Evolutionary conservation across 2,329 filamentous ascomycete genomes (phyloP).

Genomic region (Drechslerella dactyloides): DNA sequence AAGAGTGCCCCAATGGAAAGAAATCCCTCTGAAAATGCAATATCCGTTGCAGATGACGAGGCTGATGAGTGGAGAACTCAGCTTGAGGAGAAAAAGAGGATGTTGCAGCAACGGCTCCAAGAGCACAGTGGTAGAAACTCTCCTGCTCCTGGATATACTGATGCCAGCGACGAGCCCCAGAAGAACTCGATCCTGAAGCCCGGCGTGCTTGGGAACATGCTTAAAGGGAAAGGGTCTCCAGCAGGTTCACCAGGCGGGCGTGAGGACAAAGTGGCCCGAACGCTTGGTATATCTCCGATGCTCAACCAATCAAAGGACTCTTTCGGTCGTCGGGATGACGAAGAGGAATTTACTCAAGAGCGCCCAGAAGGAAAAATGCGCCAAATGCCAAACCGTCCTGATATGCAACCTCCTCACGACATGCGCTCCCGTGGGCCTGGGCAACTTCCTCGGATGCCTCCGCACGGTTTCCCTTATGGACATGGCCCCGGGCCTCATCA

Average conservation of each 20-base stretch:
- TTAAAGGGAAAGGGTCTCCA: slow-evolving; percentile 37
- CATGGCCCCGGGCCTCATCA: slow-evolving; percentile 24
- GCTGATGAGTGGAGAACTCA: slow-evolving; percentile 43
- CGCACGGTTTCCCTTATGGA: slow-evolving; percentile 18
- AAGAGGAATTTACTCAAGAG: slow-evolving; percentile 22
- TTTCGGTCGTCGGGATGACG: slow-evolving; percentile 36
- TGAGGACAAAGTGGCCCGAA: slow-evolving; percentile 34
- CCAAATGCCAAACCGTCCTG: slow-evolving; percentile 27
- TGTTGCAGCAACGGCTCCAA: slow-evolving; percentile 42
- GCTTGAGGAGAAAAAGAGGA: slow-evolving; percentile 41
- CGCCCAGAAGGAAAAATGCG: slow-evolving; percentile 26
- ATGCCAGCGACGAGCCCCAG: slow-evolving; percentile 32
- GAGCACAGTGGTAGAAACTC: slow-evolving; percentile 49
- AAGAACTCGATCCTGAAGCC: slow-evolving; percentile 48
- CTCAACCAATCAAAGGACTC: slow-evolving; percentile 45
- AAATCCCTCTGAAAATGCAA: slow-evolving; percentile 36
- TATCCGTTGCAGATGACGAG: slow-evolving; percentile 37
- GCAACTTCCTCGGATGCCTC: slow-evolving; percentile 27
- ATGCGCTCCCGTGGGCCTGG: slow-evolving; percentile 38
- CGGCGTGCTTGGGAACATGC: slow-evolving; percentile 45
- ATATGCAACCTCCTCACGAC: slow-evolving; percentile 34
- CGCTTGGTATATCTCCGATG: slow-evolving; percentile 44
- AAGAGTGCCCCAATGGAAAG: slow-evolving; percentile 38
- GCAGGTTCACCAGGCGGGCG: slow-evolving; percentile 16
- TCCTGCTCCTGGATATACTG: slow-evolving; percentile 41